Conservation (phyloP, 768 basidiomycete genomes). For the Kwoniella heveanensis region DNA sequence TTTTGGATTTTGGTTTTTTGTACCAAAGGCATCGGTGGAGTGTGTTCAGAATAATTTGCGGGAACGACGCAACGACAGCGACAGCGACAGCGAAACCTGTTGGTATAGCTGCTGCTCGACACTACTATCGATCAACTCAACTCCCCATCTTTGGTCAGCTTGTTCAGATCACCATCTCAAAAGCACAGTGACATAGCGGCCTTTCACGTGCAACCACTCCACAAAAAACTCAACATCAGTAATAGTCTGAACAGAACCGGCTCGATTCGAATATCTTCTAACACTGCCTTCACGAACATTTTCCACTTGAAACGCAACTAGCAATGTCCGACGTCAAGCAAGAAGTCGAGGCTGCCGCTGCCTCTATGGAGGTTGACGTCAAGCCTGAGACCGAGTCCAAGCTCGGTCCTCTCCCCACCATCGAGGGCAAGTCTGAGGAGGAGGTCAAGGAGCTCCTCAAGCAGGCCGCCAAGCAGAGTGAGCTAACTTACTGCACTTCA, state of each 20-base stretch:
- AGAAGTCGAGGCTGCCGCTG: conserved; percentile 21
- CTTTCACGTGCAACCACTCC: background rate
- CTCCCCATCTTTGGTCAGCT: too few species aligned
- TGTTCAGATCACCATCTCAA: too few species aligned
- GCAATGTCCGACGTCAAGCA: conserved; percentile 23
- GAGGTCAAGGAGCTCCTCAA: conserved; percentile 44
- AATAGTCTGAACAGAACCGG: background rate
- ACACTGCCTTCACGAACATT: background rate
- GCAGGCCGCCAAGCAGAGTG: conserved; percentile 51
- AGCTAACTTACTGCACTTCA: conserved; percentile 15
- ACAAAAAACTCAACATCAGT: background rate
- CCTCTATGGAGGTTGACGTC: conserved; percentile 27
- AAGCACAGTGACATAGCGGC: conserved; percentile 14
- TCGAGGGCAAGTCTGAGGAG: conserved; percentile 48
- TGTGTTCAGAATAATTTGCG: background rate
- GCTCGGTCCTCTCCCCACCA: conserved; percentile 27
- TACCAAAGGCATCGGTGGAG: conserved; percentile 5
- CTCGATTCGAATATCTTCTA: too few species aligned
- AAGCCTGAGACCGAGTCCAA: conserved; percentile 22
- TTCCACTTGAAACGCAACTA: background rate
- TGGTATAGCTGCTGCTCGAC: background rate
- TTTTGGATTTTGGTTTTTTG: conserved; percentile 8
- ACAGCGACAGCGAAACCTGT: too few species aligned
- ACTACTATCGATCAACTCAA: background rate
- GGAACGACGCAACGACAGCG: too few species aligned